Evolutionary conservation across 2,329 filamentous ascomycete species (phyloP), one percentile per base, ranked within the genome.

Genomic region (Emergomyces africanus): DNA sequence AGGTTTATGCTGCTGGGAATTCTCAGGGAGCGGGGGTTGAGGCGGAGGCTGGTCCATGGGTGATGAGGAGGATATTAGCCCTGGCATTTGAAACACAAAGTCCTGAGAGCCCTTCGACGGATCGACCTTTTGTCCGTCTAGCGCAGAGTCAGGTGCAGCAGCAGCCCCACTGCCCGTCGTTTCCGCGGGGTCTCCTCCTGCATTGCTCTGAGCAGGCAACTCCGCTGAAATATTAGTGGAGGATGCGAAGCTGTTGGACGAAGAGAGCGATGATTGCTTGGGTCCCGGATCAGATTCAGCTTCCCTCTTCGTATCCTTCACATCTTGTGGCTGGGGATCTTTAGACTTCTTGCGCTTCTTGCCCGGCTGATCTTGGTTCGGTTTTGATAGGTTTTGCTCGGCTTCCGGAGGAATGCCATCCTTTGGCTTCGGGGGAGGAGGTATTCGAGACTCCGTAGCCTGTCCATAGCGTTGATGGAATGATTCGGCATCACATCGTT

Each of bases 381-480:
- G 25, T 42, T 62, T 62, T 0, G 28, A 18, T 37, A 18, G 4
- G 58, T 5, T 65, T 60, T 46, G 59, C 23, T n/a, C 62, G 61
- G 39, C 23, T 20, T 28, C 37, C 15, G 12, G 35, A 35, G 35
- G 57, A 23, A 5, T 58, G 48, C 60, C 60, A 15, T 70, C 68
- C 20, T 67, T 68, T 1, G 72, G 67, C 12, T 68, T 70, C 5
- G 66, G 60, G 0, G 73, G 70, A 15, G 75, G 73, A 46, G 74
- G 73, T 2, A 74, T 56, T 54, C 71, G 72, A 14, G 72, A 70
- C 59, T 74, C 74, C 25, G 71, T 73, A 5, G 77, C 77, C 20
- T 75, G 73, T 2, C 76, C 76, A 66, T 78, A 78, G 23, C 76
- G 72, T 58, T 76, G 71, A 39, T 75, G 70, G 59, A 74, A 74